Percentiles rank a stretch among this genome's conserved stretches.
phyloP scores from a whole-genome alignment of 257 asterid genomes.

The Cordia subcordata region DNA sequence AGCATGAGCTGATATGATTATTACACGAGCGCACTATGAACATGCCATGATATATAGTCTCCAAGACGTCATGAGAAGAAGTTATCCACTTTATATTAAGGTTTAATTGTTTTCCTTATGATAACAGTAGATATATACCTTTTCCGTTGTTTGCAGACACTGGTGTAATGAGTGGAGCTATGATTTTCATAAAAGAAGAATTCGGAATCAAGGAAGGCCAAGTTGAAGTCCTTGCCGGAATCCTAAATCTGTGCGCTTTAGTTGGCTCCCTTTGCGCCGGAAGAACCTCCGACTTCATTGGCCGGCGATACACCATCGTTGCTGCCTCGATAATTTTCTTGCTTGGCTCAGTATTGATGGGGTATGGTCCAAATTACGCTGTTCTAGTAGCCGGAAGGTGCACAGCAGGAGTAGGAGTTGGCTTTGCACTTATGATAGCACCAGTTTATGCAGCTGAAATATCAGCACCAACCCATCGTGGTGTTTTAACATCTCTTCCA shows the following conservation, averaged over 20 bases:
- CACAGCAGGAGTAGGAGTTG: constrained; percentile 71
- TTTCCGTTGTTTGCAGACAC: constrained; percentile 40
- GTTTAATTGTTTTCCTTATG: too few relatives aligned
- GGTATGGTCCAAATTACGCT: constrained; percentile 49
- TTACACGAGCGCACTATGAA: too few relatives aligned
- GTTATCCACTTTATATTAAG: background rate
- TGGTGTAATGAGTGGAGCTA: constrained; percentile 86
- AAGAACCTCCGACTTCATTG: constrained; percentile 59
- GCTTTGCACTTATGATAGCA: constrained; percentile 83
- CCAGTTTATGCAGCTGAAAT: constrained; percentile 81
- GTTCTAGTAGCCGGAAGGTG: constrained; percentile 51
- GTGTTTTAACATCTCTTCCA: constrained; percentile 58
- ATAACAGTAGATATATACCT: background rate
- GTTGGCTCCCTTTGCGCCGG: constrained; percentile 70
- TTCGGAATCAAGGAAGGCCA: constrained; percentile 44
- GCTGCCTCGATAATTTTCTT: constrained; percentile 55
- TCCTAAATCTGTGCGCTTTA: constrained; percentile 60
- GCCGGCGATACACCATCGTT: constrained; percentile 56
- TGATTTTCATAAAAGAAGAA: constrained; percentile 67
- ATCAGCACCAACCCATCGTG: constrained; percentile 59
- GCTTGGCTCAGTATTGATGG: constrained; percentile 65
- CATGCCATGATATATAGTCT: background rate
- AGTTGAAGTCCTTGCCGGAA: constrained; percentile 60
- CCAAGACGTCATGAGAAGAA: background rate
- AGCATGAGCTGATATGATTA: too few relatives aligned